Evolutionary conservation across 495 filamentous ascomycete species (phyloP), one percentile per base, ranked within the genome.

Genomic region (Xylaria castorea): DNA sequence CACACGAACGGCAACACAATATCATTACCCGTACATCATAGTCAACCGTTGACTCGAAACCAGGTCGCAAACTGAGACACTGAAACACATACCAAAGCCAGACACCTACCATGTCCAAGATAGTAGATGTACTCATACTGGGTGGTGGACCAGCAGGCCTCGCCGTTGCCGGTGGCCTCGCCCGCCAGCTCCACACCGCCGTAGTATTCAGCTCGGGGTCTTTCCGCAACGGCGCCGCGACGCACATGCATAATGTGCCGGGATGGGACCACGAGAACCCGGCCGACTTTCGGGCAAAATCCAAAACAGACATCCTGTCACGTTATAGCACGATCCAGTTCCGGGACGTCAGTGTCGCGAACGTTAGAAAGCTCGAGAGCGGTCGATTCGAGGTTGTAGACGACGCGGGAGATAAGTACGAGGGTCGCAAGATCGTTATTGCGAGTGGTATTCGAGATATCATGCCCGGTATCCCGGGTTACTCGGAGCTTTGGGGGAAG

Each of bases 131-230:
- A 60, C 79, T 90, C 12, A 86, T 92, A 75, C 81, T 91, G 44
- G 89, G 89, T 74, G 84, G 77, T 46, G 89, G 89, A 3, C 87
- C 88, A 7, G 86, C 87, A 11, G 90, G 89, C 11, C 81, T 92
- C 2, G 74, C 84, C 1, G 78, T 80, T 6, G 89, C 88, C 5
- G 44, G 76, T 8, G 78, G 75, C 8, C 81, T 92, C 1, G 83
- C 83, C 0, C 88, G 89, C 18, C 82, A 85, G 34, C 73, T 80
- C 6, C 81, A 87, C 70, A 83, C 79, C 3, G 77, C 82, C 9
- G 70, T 88, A 3, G 75, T 90, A 53, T 87, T 91, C 77, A 84
- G 86, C 77, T 82, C 82, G 3, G 77, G 77, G 9, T 68, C 64
- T 4, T 90, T 87, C 72, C 87, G 89, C 61, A 91, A 91, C 74